Evolutionary conservation across 768 basidiomycete genomes (phyloP), one percentile per base, ranked within the genome.

Genomic region (Boletus eberwhitei): DNA sequence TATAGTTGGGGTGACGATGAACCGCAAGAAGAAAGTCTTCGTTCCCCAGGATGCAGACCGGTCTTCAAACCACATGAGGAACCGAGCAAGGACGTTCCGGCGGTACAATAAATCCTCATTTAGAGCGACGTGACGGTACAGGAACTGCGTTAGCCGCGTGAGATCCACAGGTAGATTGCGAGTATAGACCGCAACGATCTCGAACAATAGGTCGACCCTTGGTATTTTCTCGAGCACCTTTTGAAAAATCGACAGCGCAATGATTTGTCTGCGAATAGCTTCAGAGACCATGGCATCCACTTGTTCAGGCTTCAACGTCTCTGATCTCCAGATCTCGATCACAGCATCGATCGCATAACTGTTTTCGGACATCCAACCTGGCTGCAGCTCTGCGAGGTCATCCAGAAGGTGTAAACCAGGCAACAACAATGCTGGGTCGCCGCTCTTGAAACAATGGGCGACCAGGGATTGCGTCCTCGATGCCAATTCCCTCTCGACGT

Each of bases 201-300:
- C 93, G 69, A 97, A 97, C 11, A 98, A 74, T 8, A 99, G 74
- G 63, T 96, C 91, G 44, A 97, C 81, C 42, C 92, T 87, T 40
- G 86, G 83, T n/a, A 81, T 78, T 50, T 82, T 78, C 59, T 85
- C 76, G 43, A 93, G 75, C 0, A 83, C 82, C 50, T 82, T 81
- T 59, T 85, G 83, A 72, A 98, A 93, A 56, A 98, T 84, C 6
- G 83, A 78, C 38, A 93, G 71, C 61, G 93, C 78, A 45, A 91
- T 71, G 6, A 79, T 76, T 59, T 87, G 84, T 53, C 84, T 76
- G 54, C 83, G 84, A 16, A 80, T 76, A 40, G 77, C 64, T 29
- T 87, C 84, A 2, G 77, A 76, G 22, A 75, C 59, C 48, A 76
- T 68, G 38, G 73, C 64, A n/a, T 73, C 73, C 12, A 72, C 69